A percentile compares a stretch with the other conserved stretches of the same genome.
Evolutionary conservation across 176 grass and related monocot species (phyloP).

Genomic region (Raddia distichophylla): DNA sequence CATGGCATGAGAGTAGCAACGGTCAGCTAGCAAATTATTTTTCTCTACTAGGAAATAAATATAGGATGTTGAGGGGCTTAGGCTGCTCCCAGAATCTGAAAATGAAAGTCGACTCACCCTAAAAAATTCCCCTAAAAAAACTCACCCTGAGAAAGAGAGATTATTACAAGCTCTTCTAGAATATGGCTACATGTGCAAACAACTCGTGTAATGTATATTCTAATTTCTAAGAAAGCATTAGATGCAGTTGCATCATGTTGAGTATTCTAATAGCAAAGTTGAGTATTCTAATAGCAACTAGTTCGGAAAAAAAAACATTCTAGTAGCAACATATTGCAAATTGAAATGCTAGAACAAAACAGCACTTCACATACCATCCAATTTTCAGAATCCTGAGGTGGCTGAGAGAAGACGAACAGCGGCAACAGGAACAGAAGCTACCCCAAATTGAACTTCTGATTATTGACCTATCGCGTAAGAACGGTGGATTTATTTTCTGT

Average conservation of each 20-base stretch:
- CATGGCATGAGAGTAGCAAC: too few relatives aligned
- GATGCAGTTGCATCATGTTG: not conserved
- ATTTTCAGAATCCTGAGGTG: constrained; percentile 89
- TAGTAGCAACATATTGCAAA: not conserved
- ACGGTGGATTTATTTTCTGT: not conserved
- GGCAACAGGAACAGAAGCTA: constrained; percentile 41
- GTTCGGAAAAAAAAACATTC: not conserved
- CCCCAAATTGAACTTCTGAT: constrained; percentile 61
- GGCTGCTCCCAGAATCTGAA: constrained; percentile 2
- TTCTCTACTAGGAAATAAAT: not conserved
- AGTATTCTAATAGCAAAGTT: not conserved
- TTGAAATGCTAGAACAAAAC: not conserved
- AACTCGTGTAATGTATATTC: not conserved
- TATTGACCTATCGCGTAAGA: constrained; percentile 87
- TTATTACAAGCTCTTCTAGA: constrained; percentile 15
- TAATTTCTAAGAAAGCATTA: not conserved
- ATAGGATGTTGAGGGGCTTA: not conserved
- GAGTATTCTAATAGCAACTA: too few relatives aligned
- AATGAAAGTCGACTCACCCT: not conserved
- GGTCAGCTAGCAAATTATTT: too few relatives aligned
- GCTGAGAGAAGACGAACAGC: constrained; percentile 83
- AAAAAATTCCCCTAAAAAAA: not conserved
- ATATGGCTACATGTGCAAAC: not conserved
- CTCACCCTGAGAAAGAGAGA: not conserved
- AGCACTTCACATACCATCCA: not conserved